Conservation (phyloP, 108 stramenopile species). For the Fragilariopsis cylindrus region DNA sequence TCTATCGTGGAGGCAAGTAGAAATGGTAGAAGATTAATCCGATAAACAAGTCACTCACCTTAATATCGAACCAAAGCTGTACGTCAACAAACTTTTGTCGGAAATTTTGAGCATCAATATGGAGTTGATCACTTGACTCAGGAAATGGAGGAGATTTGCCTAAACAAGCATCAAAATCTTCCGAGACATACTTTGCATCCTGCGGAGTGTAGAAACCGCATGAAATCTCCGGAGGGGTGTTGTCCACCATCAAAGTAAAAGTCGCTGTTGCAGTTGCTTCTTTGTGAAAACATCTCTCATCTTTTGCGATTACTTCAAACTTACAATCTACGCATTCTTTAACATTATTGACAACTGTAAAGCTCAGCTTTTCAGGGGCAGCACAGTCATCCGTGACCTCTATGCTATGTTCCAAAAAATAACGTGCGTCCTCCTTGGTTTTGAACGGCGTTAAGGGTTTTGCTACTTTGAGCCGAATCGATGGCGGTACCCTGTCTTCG, state of each 20-base stretch:
- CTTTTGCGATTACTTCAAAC: neutral
- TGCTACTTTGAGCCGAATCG: neutral
- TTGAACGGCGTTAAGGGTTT: neutral
- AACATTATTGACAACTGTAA: neutral
- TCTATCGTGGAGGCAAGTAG: no score
- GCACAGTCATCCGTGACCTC: neutral
- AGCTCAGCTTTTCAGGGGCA: neutral
- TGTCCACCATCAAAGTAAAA: neutral
- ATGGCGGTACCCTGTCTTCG: neutral
- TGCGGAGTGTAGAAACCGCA: neutral
- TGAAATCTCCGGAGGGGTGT: neutral
- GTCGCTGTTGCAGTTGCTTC: neutral
- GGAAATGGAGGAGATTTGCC: neutral
- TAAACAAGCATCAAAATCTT: neutral
- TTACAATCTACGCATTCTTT: neutral
- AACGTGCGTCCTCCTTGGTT: neutral
- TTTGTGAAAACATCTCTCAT: neutral
- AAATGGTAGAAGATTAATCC: no score
- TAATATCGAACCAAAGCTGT: neutral
- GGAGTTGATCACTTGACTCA: constrained; percentile 3
- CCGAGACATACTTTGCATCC: neutral
- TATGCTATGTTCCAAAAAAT: neutral
- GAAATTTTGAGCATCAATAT: neutral
- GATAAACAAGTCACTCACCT: neutral
- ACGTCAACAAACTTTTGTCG: neutral